A percentile compares a stretch with the other conserved stretches of the same genome.
Evolutionary conservation across 148 eudicot species (phyloP).

Genomic region (Amaranthus palmeri): DNA sequence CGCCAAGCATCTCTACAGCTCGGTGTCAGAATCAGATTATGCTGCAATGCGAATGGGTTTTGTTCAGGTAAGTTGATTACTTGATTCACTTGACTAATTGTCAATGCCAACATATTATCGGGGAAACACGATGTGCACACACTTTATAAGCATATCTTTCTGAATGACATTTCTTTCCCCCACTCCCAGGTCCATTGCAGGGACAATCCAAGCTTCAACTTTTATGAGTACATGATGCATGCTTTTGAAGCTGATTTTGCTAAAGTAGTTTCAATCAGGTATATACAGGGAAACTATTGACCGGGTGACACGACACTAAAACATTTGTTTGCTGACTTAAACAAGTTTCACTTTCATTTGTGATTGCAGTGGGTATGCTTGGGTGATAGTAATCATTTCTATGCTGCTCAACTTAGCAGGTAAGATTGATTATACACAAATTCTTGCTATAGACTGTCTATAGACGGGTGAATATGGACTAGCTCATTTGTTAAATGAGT

Average conservation of each 20-base stretch:
- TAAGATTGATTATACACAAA: conserved; percentile 18
- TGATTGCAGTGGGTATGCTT: conserved; percentile 45
- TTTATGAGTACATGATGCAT: conserved; percentile 48
- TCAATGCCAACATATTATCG: too few relatives aligned
- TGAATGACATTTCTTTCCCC: background rate
- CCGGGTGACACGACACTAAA: background rate
- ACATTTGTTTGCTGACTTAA: background rate
- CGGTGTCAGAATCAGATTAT: conserved; percentile 32
- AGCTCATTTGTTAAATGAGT: too few relatives aligned
- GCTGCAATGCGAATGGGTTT: conserved; percentile 32
- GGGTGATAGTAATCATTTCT: conserved; percentile 42
- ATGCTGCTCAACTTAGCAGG: conserved; percentile 47
- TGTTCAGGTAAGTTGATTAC: conserved; percentile 23
- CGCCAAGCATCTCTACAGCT: conserved; percentile 24
- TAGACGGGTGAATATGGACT: too few relatives aligned
- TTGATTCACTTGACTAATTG: too few relatives aligned
- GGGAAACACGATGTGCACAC: too few relatives aligned
- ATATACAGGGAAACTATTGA: background rate
- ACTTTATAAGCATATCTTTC: background rate
- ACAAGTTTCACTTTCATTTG: conserved; percentile 1
- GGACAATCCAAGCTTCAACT: conserved; percentile 41
- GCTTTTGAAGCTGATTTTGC: conserved; percentile 49
- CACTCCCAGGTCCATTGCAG: conserved; percentile 36
- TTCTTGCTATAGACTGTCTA: too few relatives aligned
- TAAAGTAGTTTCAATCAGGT: conserved; percentile 52